Percentiles rank a stretch among this genome's conserved stretches.
phyloP scores from a whole-genome alignment of 306 rosid species.

The Gynostemma pentaphyllum region DNA sequence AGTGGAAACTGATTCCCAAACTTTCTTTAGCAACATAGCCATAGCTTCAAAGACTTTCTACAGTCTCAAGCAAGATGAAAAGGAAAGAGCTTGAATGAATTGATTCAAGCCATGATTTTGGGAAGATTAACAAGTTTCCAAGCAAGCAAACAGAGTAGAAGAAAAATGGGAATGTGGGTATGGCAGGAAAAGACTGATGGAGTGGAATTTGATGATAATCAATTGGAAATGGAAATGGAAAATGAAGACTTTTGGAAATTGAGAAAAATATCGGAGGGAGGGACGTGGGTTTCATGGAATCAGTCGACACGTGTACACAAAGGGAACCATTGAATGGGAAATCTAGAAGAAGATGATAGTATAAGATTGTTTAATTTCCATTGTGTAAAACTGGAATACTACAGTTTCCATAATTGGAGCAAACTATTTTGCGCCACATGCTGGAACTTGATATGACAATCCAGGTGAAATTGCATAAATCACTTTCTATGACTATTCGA shows the following conservation, averaged over 20 bases:
- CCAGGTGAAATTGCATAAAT: too few species aligned
- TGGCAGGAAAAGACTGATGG: not conserved
- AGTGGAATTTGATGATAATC: not conserved
- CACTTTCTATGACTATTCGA: too few species aligned
- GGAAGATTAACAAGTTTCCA: not conserved
- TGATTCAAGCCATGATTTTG: not conserved
- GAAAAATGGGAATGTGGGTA: not conserved
- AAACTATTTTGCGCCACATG: too few species aligned
- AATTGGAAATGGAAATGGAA: not conserved
- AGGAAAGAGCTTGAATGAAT: not conserved
- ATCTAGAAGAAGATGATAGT: too few species aligned
- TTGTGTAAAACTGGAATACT: too few species aligned
- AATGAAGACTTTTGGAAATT: not conserved
- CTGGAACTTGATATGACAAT: too few species aligned
- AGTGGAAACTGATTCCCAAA: slow-evolving; percentile 38
- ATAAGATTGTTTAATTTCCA: too few species aligned
- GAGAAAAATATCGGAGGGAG: not conserved
- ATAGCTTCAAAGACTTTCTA: not conserved
- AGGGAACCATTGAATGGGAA: not conserved
- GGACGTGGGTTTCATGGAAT: not conserved
- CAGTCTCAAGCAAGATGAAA: not conserved
- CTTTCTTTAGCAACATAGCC: slow-evolving; percentile 44
- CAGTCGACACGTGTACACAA: not conserved
- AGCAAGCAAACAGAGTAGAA: not conserved
- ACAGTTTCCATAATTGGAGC: too few species aligned